Evolutionary conservation across 805 yeast species (phyloP).

Genomic region (Hagleromyces aurorensis): DNA sequence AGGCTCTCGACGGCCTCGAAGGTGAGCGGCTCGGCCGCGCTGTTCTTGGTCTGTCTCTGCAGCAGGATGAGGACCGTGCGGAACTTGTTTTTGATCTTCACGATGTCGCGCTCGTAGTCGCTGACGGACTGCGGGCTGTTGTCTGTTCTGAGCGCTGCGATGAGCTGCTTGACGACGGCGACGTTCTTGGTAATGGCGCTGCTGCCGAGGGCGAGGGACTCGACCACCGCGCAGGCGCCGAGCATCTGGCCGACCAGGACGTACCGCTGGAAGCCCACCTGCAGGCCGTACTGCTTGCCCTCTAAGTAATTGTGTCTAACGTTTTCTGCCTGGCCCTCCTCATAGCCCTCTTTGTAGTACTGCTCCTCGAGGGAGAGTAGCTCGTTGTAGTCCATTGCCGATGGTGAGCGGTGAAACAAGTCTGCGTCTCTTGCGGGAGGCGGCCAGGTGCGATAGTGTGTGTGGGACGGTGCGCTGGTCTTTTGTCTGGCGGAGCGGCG

Average conservation of each 20-base stretch:
- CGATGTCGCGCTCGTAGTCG: conserved; percentile 42
- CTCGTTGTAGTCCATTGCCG: conserved; percentile 40
- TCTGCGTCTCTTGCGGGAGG: too few relatives aligned
- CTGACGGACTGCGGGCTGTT: conserved; percentile 53
- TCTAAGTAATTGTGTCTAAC: conserved; percentile 53
- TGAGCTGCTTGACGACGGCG: conserved; percentile 18
- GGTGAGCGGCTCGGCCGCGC: conserved; percentile 16
- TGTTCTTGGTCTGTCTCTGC: conserved; percentile 12
- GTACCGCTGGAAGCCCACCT: conserved; percentile 66
- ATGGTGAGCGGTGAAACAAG: too few relatives aligned
- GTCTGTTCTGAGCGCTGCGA: conserved; percentile 29
- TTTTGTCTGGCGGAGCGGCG: too few relatives aligned
- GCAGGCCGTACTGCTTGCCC: conserved; percentile 80
- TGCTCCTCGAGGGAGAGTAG: conserved; percentile 49
- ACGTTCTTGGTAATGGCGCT: conserved; percentile 18
- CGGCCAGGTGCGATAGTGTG: too few relatives aligned
- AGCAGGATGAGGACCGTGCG: conserved; percentile 40
- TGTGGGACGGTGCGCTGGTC: too few relatives aligned
- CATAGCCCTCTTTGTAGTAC: conserved; percentile 59
- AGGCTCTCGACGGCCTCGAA: conserved; percentile 32
- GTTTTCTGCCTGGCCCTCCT: conserved; percentile 62
- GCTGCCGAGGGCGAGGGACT: conserved; percentile 15
- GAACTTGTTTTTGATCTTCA: conserved; percentile 54
- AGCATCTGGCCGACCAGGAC: conserved; percentile 60
- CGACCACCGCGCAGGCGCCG: conserved; percentile 41